Conservation (phyloP, 345 rosid species). For the Hibiscus syriacus region DNA sequence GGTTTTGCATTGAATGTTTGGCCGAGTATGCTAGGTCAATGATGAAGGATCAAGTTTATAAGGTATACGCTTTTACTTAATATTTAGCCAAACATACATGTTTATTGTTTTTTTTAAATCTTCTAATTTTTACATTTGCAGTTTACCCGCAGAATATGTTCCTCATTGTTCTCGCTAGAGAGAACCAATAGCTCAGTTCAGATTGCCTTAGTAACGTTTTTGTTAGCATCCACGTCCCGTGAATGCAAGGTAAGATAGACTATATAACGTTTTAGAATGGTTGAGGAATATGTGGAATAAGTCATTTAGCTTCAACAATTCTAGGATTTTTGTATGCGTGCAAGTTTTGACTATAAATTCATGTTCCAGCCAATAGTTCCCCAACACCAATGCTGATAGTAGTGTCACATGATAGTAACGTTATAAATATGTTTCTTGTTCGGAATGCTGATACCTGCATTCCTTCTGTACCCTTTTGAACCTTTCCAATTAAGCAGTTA, state of each 20-base stretch:
- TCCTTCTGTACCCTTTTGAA: not conserved
- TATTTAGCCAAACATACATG: not conserved
- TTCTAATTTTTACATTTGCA: constrained; percentile 23
- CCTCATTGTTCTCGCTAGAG: constrained; percentile 38
- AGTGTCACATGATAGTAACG: not conserved
- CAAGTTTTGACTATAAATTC: not conserved
- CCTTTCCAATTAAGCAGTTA: constrained; percentile 1
- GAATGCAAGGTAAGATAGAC: constrained; percentile 48
- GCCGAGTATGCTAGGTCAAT: constrained; percentile 43
- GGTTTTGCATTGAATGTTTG: constrained; percentile 39
- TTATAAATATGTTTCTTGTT: not conserved
- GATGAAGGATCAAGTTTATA: constrained; percentile 50
- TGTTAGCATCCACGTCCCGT: constrained; percentile 35
- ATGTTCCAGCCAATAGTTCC: not conserved
- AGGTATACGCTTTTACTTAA: constrained; percentile 31
- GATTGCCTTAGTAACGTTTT: constrained; percentile 28
- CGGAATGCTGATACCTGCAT: not conserved
- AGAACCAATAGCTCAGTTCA: constrained; percentile 26
- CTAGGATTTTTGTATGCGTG: not conserved
- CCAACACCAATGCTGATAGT: not conserved
- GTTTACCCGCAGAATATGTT: constrained; percentile 64
- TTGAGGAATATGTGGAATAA: not conserved
- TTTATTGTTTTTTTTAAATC: not conserved
- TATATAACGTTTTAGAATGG: not conserved
- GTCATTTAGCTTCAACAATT: not conserved